Conservation (phyloP, 2,329 filamentous ascomycete species). For the Fonsecaea monophora region DNA sequence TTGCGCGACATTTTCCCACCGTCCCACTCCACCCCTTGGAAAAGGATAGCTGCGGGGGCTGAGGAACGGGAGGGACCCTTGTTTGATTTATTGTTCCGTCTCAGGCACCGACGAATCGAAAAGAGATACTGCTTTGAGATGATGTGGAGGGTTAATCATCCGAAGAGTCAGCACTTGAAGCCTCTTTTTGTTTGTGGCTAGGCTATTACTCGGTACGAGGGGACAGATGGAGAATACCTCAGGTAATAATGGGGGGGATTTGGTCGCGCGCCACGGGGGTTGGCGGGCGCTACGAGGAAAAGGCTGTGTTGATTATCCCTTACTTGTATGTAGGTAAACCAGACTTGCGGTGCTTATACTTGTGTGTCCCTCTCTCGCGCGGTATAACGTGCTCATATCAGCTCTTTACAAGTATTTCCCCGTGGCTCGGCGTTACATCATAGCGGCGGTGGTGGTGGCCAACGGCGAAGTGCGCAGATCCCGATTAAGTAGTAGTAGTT, state of each 20-base stretch:
- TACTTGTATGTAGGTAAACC: too few relatives aligned
- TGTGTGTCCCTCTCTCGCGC: not conserved
- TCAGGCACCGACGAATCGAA: constrained; percentile 11
- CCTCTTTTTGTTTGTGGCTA: not conserved
- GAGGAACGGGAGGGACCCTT: not conserved
- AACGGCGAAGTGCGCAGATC: not conserved
- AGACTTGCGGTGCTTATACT: too few relatives aligned
- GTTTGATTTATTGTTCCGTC: not conserved
- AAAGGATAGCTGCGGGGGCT: not conserved
- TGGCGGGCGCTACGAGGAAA: too few relatives aligned
- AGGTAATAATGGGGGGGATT: too few relatives aligned
- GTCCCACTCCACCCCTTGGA: too few relatives aligned
- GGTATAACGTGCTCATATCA: not conserved
- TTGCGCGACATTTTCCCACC: not conserved
- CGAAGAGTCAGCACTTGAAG: constrained; percentile 13
- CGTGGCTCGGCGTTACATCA: not conserved
- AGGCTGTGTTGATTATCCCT: too few relatives aligned
- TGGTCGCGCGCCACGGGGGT: too few relatives aligned
- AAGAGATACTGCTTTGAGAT: constrained; percentile 14
- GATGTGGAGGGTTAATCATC: constrained; percentile 19
- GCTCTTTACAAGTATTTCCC: not conserved
- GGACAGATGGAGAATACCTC: not conserved
- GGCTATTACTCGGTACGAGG: not conserved
- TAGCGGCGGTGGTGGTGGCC: not conserved
- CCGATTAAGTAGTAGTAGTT: not conserved